These are phyloP conservation scores for Russula sp. DNA, from an alignment of 768 basidiomycete species.

Conservation along the genomic window DNA sequence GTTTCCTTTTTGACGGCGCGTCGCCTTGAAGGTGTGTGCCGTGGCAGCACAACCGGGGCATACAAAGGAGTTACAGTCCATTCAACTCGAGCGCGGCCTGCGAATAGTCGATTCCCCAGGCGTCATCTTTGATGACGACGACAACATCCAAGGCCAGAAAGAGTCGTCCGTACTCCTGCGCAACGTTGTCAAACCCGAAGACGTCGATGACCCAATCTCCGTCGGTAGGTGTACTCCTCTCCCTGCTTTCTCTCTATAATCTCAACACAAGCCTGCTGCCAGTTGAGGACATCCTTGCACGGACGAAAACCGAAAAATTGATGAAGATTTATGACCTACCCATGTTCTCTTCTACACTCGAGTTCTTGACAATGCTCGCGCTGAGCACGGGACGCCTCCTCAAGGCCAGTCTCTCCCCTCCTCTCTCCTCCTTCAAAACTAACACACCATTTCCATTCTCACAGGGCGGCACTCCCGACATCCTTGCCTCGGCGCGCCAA, in stretches of 20 bases:
- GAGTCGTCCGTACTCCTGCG: conserved; percentile 62
- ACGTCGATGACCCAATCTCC: conserved; percentile 82
- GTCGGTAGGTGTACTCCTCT: conserved; percentile 50
- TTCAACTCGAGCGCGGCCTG: conserved; percentile 89
- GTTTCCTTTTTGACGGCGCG: neutral
- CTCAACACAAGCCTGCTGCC: neutral
- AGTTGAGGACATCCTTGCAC: conserved; percentile 83
- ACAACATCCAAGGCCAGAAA: conserved; percentile 36
- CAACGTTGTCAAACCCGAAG: conserved; percentile 87
- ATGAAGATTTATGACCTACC: conserved; percentile 85
- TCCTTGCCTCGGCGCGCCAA: neutral
- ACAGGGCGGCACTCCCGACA: neutral
- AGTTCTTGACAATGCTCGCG: conserved; percentile 88
- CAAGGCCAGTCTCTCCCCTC: conserved; percentile 44
- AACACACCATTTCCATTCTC: neutral
- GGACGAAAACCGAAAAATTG: conserved; percentile 64
- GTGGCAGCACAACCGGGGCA: conserved; percentile 94
- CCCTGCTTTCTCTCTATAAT: neutral
- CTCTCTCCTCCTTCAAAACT: neutral
- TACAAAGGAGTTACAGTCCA: conserved; percentile 84
- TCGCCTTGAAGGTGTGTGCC: conserved; percentile 59
- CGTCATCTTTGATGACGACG: conserved; percentile 89
- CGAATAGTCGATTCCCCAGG: conserved; percentile 94
- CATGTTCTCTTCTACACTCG: conserved; percentile 58
- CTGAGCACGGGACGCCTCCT: conserved; percentile 74